Evolutionary conservation across 352 stramenopile genomes (phyloP).

Genomic region (Globisporangium sylvaticum): DNA sequence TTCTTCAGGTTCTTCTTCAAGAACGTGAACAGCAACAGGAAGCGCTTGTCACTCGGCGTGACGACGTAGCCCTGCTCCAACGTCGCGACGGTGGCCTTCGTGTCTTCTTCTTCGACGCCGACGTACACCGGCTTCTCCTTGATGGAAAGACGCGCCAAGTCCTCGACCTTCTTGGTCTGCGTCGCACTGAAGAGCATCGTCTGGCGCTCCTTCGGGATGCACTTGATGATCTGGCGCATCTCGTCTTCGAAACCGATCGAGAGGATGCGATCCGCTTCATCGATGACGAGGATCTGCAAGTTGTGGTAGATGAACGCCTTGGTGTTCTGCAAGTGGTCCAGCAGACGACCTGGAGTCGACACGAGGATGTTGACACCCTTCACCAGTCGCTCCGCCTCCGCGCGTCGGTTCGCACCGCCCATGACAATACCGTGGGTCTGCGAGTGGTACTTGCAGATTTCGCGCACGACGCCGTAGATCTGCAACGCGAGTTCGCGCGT

Average conservation of each 20-base stretch:
- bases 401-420: conserved; percentile 96
- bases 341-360: conserved; percentile 95
- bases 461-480: conserved; percentile 97
- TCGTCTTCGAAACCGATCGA: conserved; percentile 99
- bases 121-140: conserved; percentile 97
- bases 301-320: conserved; percentile 98
- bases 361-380: conserved; percentile 98
- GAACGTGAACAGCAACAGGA: conserved; percentile 99
- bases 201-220: conserved; percentile 96
- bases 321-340: conserved; percentile 98
- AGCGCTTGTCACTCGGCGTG: conserved; percentile 96
- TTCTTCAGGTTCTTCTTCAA: conserved; percentile 99
- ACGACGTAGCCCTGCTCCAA: conserved; percentile 99
- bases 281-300: conserved; percentile 95
- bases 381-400: conserved; percentile 92
- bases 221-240: conserved; percentile 98
- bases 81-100: conserved; percentile 90
- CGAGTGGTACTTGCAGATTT: conserved; percentile 93
- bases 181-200: conserved; percentile 99
- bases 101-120: conserved; percentile 90
- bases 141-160: conserved; percentile 92
- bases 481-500: conserved; percentile 98
- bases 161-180: conserved; percentile 98
- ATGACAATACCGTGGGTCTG: conserved; percentile 98
- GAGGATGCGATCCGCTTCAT: conserved; percentile 98